phyloP scores from a whole-genome alignment of 208 protist genomes.

The Strigomonas culicis region DNA sequence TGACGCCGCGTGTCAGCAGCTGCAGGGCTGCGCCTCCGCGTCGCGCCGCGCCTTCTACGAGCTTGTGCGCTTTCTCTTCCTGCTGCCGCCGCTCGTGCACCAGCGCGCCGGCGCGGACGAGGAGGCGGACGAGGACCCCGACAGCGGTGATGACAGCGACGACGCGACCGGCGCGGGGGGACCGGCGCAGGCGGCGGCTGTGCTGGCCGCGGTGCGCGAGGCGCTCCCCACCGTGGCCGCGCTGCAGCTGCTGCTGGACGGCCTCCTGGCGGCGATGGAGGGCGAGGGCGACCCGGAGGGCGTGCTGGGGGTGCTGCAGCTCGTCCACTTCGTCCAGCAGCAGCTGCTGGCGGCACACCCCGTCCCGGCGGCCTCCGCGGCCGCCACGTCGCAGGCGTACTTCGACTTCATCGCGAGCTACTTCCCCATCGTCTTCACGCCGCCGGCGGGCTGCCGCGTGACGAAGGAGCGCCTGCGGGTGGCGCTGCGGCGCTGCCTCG shows the following conservation, averaged over 20 bases:
- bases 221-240: conserved; percentile 25
- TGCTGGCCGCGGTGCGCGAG: background rate
- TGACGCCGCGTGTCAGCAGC: background rate
- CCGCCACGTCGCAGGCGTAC: conserved; percentile 38
- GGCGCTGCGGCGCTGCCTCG: conserved; percentile 42
- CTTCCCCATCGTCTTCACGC: conserved; percentile 80
- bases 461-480: conserved; percentile 54
- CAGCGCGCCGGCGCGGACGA: no score
- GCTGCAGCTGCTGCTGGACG: conserved; percentile 27
- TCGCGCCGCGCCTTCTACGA: no score
- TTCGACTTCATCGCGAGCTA: conserved; percentile 83
- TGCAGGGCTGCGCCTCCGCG: background rate
- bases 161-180: background rate
- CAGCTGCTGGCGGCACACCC: conserved; percentile 10
- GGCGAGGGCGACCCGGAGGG: conserved; percentile 74
- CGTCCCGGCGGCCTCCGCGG: conserved; percentile 12
- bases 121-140: no score
- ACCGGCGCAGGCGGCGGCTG: background rate
- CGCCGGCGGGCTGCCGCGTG: conserved; percentile 52
- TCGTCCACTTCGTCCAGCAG: conserved; percentile 29
- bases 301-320: conserved; percentile 44
- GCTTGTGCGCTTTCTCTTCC: no score
- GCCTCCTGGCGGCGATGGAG: conserved; percentile 55
- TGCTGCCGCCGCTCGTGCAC: no score
- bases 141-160: background rate